Percentiles rank a stretch among this genome's conserved stretches.
These are phyloP conservation scores for Fusarium luffae DNA, from an alignment of 2,329 filamentous ascomycete species.

Conservation along the genomic window DNA sequence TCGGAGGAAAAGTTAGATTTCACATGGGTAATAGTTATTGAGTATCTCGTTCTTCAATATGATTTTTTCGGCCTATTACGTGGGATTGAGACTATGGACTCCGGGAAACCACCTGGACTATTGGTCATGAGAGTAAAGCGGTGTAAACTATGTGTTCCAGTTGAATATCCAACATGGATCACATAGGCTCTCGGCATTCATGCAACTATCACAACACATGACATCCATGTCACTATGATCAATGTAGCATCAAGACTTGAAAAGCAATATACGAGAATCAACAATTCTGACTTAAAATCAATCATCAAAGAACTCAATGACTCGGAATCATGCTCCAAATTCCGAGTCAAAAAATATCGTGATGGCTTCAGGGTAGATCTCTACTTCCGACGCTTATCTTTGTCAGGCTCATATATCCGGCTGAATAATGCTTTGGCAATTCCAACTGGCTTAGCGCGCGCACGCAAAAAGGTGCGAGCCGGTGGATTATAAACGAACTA, in stretches of 20 bases:
- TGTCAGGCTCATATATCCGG: not conserved
- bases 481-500: slow-evolving; percentile 6
- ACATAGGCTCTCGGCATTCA: not conserved
- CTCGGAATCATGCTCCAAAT: not conserved
- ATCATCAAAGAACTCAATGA: too few species aligned
- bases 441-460: slow-evolving; percentile 4
- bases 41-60: not conserved
- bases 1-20: not conserved
- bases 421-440: not conserved
- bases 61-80: not conserved
- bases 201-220: not conserved
- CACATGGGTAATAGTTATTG: not conserved
- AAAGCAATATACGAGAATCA: not conserved
- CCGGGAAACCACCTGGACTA: not conserved
- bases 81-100: not conserved
- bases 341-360: not conserved
- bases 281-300: too few species aligned
- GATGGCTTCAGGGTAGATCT: not conserved
- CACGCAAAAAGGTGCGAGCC: not conserved
- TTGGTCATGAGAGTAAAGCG: not conserved
- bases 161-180: not conserved
- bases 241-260: not conserved
- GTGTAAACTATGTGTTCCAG: not conserved
- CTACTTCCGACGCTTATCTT: not conserved
- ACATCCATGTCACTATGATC: not conserved